Evolutionary conservation across 495 filamentous ascomycete species (phyloP).

Genomic region (Aspergillus sparsus): DNA sequence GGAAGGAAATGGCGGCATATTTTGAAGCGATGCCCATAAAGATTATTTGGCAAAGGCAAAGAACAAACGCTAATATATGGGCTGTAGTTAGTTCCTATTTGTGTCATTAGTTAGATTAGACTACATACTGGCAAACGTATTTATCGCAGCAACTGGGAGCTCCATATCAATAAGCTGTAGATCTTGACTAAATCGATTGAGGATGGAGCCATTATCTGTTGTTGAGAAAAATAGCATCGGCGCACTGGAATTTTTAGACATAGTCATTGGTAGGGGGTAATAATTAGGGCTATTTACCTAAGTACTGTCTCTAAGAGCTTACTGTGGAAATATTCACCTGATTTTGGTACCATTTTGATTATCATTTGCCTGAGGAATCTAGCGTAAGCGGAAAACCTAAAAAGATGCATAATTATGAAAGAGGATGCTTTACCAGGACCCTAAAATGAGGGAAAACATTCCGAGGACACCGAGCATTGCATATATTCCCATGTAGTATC

Average conservation of each 20-base stretch:
- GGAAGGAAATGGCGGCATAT: conserved; percentile 44
- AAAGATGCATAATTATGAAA: no score
- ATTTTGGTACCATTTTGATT: conserved; percentile 5
- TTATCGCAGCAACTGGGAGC: conserved; percentile 38
- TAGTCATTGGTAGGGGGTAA: neutral
- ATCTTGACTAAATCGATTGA: conserved; percentile 37
- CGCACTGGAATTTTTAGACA: neutral
- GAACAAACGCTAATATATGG: conserved; percentile 26
- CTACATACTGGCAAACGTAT: conserved; percentile 26
- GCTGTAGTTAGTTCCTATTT: neutral
- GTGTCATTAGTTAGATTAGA: neutral
- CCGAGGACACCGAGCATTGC: conserved; percentile 6
- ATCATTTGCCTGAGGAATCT: no score
- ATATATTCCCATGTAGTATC: conserved; percentile 10
- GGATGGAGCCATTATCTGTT: conserved; percentile 19
- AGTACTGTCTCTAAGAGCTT: conserved; percentile 5
- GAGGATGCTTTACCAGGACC: conserved; percentile 5
- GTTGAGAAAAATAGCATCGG: conserved; percentile 35
- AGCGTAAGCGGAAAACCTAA: no score
- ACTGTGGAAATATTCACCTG: conserved; percentile 1
- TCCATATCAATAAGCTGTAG: conserved; percentile 54
- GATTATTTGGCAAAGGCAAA: conserved; percentile 41
- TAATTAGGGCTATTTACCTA: neutral
- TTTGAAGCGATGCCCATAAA: conserved; percentile 40
- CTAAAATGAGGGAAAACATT: conserved; percentile 6